Base-by-base conservation (phyloP, 352 stramenopile species). In the Pythium vanterpoolii region DNA sequence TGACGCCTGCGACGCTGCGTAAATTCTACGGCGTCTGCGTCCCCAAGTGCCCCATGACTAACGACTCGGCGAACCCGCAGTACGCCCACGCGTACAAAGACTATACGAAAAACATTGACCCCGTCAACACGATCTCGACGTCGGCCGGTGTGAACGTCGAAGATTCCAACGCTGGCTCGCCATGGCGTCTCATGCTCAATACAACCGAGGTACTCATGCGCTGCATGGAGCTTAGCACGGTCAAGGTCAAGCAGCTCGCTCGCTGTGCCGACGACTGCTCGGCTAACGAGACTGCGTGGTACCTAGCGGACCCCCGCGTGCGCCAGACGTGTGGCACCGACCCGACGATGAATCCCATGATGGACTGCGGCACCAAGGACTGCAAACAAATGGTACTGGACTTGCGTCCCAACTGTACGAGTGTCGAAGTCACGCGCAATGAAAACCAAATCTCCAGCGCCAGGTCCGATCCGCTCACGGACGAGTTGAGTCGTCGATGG, bases 231-330 rank as follows among this genome's bases (percentile, higher is more conserved):
- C 63, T 93, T 18, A 79, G 52, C 18, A 77, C 80, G 43, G 72
- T 86, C 56, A 56, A 79, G 31, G 55, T 82, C 23, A 67, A 62
- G 6, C 53, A 77, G 42, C 65, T 30, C 30, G 78, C 76, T 31
- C 78, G 80, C 3, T 93, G 83, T 26, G 55, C 81, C 1, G 83
- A 92, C 60, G 79, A 87, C 68, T 93, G 80, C 62, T 67, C 68
- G 23, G 59, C 67, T 3, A 49, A 73, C 3, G 81, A 90, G 28
- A 40, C 65, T 0, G 53, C 52, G 1, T 73, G 70, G 38, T 89
- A 73, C 53, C 30, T 64, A 0, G 40, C 66, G 3, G 49, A 57
- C 18, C 67, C 36, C 16, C 57, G 62, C 24, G 69, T 64, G 4
- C 70, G 69, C 13, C 38, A 56, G 33, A 72, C 69, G 0, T 90